Evolutionary conservation across 805 yeast species (phyloP).

Genomic region (Yamadazyma nakazawae): DNA sequence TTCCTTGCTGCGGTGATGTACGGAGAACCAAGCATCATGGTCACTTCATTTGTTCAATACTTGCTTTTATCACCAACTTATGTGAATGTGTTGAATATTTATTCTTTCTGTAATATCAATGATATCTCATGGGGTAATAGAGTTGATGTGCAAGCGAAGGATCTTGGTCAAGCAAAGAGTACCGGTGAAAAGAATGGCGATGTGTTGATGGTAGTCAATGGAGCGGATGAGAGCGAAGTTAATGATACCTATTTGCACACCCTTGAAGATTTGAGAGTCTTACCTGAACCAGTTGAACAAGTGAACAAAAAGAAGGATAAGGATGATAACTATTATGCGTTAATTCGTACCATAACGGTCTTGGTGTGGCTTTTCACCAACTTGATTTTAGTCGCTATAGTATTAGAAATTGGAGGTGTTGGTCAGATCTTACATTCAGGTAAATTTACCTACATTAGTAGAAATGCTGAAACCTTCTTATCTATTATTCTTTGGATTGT

Average conservation of each 20-base stretch:
- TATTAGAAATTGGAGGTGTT: slow-evolving; percentile 80
- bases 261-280: slow-evolving; percentile 50
- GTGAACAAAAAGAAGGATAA: slow-evolving; percentile 21
- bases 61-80: slow-evolving; percentile 82
- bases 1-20: slow-evolving; percentile 74
- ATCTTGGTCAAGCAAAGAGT: slow-evolving; percentile 79
- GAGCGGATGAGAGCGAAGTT: slow-evolving; percentile 73
- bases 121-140: slow-evolving; percentile 98
- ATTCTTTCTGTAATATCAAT: slow-evolving; percentile 94
- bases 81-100: slow-evolving; percentile 85
- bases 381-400: slow-evolving; percentile 76
- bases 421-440: slow-evolving; percentile 34
- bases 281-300: slow-evolving; percentile 27
- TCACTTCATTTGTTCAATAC: slow-evolving; percentile 84
- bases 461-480: slow-evolving; percentile 63
- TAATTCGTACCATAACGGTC: slow-evolving; percentile 84
- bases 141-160: slow-evolving; percentile 66
- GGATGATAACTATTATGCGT: slow-evolving; percentile 83
- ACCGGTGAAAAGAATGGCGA: slow-evolving; percentile 32
- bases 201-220: slow-evolving; percentile 45
- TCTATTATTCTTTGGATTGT: slow-evolving; percentile 90
- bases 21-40: slow-evolving; percentile 90
- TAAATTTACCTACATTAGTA: slow-evolving; percentile 27
- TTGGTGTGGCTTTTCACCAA: slow-evolving; percentile 87
- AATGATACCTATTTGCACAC: slow-evolving; percentile 70